These are phyloP conservation scores for Abortiporus biennis DNA, from an alignment of 1,284 basidiomycete genomes.

Conservation along the genomic window DNA sequence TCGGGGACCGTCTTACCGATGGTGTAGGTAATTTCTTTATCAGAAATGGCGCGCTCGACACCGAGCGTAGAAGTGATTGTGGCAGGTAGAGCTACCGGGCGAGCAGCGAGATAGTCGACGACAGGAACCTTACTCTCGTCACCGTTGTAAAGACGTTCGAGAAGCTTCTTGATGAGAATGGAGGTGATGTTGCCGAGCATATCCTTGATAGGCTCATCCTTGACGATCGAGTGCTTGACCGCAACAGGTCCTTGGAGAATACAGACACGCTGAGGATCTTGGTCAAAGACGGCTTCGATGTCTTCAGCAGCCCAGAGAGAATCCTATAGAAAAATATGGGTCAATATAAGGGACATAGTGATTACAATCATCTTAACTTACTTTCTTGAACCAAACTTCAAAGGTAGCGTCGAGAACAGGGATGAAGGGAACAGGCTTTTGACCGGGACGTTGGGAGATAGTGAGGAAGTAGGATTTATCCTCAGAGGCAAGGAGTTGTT, in stretches of 20 bases:
- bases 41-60: constrained; percentile 42
- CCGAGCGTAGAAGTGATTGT: constrained; percentile 27
- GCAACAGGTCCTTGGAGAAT: constrained; percentile 97
- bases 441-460: constrained; percentile 90
- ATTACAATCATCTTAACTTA: constrained; percentile 26
- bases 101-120: constrained; percentile 81
- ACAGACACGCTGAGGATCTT: constrained; percentile 96
- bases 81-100: constrained; percentile 32
- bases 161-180: constrained; percentile 72
- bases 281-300: constrained; percentile 97
- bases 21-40: constrained; percentile 48
- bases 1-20: constrained; percentile 56
- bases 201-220: constrained; percentile 92
- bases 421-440: constrained; percentile 99
- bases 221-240: constrained; percentile 80
- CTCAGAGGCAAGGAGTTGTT: constrained; percentile 90
- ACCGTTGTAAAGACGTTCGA: constrained; percentile 78
- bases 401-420: constrained; percentile 92
- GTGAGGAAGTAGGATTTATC: constrained; percentile 95
- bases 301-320: constrained; percentile 98
- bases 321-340: constrained; percentile 50
- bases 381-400: constrained; percentile 99
- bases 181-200: constrained; percentile 86
- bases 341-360: not conserved
- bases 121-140: constrained; percentile 77